Conservation (phyloP, 352 stramenopile species). For the Blastocystis sp. region DNA sequence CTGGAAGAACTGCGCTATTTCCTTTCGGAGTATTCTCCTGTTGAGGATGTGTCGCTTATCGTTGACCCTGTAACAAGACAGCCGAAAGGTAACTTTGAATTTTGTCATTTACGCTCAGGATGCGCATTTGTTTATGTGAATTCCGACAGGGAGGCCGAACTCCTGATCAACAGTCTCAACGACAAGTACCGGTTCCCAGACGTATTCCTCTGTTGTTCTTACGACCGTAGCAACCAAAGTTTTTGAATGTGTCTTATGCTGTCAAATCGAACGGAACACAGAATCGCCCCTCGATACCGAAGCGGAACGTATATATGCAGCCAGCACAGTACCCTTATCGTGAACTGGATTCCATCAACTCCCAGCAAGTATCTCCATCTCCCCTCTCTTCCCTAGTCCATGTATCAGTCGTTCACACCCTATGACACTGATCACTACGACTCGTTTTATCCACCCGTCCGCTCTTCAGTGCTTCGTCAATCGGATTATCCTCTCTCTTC, state of each 20-base stretch:
- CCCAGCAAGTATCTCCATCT: not conserved
- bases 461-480: not conserved
- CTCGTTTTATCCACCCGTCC: not conserved
- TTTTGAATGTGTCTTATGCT: slow-evolving; percentile 18
- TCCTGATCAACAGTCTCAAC: not conserved
- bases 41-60: not conserved
- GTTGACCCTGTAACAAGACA: not conserved
- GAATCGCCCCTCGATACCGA: not conserved
- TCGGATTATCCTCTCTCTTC: not conserved
- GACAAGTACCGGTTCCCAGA: not conserved
- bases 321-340: not conserved
- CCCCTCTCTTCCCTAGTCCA: not conserved
- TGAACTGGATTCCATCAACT: not conserved
- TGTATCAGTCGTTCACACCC: too few species aligned
- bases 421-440: too few species aligned
- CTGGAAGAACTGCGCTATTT: not conserved
- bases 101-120: not conserved
- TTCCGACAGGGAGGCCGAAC: not conserved
- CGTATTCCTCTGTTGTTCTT: not conserved
- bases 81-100: not conserved
- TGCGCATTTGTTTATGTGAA: slow-evolving; percentile 34
- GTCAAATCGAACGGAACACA: not conserved
- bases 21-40: slow-evolving; percentile 18
- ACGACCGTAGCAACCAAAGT: not conserved
- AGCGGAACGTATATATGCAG: not conserved